These are phyloP conservation scores for Trichosporon inkin DNA, from an alignment of 1,284 basidiomycete genomes.

Conservation along the genomic window DNA sequence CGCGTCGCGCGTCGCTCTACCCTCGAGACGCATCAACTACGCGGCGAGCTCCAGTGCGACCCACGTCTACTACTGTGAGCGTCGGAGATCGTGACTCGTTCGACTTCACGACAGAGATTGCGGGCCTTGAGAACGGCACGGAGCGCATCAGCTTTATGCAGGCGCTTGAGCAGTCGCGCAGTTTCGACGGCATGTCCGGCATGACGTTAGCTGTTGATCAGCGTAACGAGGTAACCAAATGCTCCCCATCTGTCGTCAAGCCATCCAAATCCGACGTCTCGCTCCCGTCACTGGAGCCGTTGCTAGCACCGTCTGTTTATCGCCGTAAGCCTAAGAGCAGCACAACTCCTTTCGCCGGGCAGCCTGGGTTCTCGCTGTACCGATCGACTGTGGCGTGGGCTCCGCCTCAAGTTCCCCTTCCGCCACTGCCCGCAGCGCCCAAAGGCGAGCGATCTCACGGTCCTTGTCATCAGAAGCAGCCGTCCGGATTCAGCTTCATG, in stretches of 20 bases:
- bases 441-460: not conserved
- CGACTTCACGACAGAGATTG: slow-evolving; percentile 76
- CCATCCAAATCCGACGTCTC: not conserved
- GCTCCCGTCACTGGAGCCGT: not conserved
- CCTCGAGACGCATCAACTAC: not conserved
- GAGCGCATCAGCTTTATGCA: slow-evolving; percentile 72
- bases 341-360: not conserved
- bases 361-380: not conserved
- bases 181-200: not conserved
- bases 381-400: not conserved
- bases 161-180: slow-evolving; percentile 24
- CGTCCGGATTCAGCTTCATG: slow-evolving; percentile 5
- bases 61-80: not conserved
- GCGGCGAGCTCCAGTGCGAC: not conserved
- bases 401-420: not conserved
- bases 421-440: not conserved
- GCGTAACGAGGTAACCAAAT: slow-evolving; percentile 2
- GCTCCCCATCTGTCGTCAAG: slow-evolving; percentile 1
- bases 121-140: slow-evolving; percentile 62
- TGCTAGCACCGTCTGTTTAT: not conserved
- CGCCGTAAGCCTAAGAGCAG: slow-evolving; percentile 4
- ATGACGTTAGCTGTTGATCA: not conserved
- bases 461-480: not conserved
- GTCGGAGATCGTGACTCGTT: slow-evolving; percentile 61
- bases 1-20: not conserved